Evolutionary conservation across 441 rosid genomes (phyloP).

Genomic region (Isatis lusitanica): DNA sequence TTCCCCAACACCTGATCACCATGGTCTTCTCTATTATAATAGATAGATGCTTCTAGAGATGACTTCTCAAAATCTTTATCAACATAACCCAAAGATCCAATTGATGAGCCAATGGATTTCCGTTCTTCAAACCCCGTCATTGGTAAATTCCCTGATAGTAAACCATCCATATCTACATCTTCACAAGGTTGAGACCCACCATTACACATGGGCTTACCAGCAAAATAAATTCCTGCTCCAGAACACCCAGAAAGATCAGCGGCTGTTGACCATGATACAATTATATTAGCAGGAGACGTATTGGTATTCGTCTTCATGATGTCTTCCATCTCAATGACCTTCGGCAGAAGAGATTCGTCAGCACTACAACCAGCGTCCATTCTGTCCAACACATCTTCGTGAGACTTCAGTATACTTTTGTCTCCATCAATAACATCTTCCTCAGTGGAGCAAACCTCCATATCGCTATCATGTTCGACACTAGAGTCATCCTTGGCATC

Average conservation of each 20-base stretch:
- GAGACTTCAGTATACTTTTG: slow-evolving; percentile 31
- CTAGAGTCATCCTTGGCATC: slow-evolving; percentile 36
- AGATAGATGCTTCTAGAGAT: slow-evolving; percentile 31
- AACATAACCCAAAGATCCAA: slow-evolving; percentile 34
- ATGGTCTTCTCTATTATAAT: slow-evolving; percentile 31
- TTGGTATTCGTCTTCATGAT: slow-evolving; percentile 46
- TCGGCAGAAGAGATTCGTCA: slow-evolving; percentile 38
- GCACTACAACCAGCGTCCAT: slow-evolving; percentile 30
- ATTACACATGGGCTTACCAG: slow-evolving; percentile 28
- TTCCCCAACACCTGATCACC: slow-evolving; percentile 25
- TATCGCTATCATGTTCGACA: slow-evolving; percentile 14
- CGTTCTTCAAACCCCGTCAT: slow-evolving; percentile 36
- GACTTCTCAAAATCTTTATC: slow-evolving; percentile 38
- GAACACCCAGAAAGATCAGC: slow-evolving; percentile 27
- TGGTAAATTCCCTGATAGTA: slow-evolving; percentile 17
- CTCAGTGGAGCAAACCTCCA: slow-evolving; percentile 34
- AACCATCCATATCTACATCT: slow-evolving; percentile 34
- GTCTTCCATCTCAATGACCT: slow-evolving; percentile 62
- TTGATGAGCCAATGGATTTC: slow-evolving; percentile 34
- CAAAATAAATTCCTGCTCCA: slow-evolving; percentile 18
- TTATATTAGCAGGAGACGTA: slow-evolving; percentile 30
- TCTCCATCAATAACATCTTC: slow-evolving; percentile 27
- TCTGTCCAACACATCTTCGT: slow-evolving; percentile 36
- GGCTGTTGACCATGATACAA: slow-evolving; percentile 37
- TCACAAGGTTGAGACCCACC: slow-evolving; percentile 34